These are phyloP conservation scores for Sporothrix variecibatus DNA, from an alignment of 2,329 filamentous ascomycete species.

Conservation along the genomic window DNA sequence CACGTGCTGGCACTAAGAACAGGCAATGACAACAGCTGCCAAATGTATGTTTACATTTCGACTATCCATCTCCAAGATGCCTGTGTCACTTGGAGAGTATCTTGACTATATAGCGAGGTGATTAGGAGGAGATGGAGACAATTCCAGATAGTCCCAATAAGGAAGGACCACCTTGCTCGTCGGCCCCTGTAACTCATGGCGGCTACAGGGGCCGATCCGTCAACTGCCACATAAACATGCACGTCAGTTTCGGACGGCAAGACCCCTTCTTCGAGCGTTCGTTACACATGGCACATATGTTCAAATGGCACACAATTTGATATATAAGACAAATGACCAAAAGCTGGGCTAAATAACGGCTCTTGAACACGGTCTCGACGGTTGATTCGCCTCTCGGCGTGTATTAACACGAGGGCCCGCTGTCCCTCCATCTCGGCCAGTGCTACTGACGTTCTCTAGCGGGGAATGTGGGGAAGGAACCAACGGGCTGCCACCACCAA, in stretches of 20 bases:
- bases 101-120: too few relatives aligned
- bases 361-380: neutral
- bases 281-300: neutral
- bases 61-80: too few relatives aligned
- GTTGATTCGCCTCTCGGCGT: neutral
- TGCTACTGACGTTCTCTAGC: neutral
- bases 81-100: too few relatives aligned
- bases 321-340: neutral
- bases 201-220: neutral
- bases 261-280: neutral
- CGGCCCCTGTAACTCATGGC: neutral
- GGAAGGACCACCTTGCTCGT: too few relatives aligned
- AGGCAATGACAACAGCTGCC: too few relatives aligned
- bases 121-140: too few relatives aligned
- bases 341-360: neutral
- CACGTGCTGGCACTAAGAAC: too few relatives aligned
- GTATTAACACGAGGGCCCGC: conserved; percentile 10
- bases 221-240: neutral
- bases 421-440: neutral
- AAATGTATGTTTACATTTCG: too few relatives aligned
- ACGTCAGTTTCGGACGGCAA: neutral
- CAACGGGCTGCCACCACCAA: neutral
- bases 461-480: conserved; percentile 16
- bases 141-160: too few relatives aligned
- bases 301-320: too few relatives aligned